Percentiles rank a stretch among this genome's conserved stretches.
Evolutionary conservation across 257 asterid species (phyloP).

Genomic region (Penstemon davidsonii): DNA sequence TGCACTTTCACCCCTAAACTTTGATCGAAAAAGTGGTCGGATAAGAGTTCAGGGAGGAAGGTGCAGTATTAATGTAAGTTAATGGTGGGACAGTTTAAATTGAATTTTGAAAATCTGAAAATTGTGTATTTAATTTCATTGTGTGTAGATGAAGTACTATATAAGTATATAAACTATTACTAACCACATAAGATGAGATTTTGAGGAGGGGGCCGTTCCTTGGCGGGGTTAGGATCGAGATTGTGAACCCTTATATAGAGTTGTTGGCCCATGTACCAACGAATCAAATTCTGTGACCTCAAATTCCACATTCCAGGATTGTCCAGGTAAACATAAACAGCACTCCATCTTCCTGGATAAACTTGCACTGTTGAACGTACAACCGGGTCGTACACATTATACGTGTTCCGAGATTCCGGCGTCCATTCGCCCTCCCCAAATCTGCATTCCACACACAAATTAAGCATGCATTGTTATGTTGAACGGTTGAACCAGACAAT

Average conservation of each 20-base stretch:
- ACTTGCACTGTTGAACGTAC: slow-evolving; percentile 48
- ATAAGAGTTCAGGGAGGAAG: neutral
- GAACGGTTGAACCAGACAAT: too few species aligned
- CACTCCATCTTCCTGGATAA: slow-evolving; percentile 38
- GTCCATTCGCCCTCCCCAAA: slow-evolving; percentile 55
- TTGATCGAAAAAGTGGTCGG: too few species aligned
- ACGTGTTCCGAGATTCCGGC: slow-evolving; percentile 32
- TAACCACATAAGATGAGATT: slow-evolving; percentile 39
- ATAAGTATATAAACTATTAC: neutral
- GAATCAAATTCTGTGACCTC: slow-evolving; percentile 40
- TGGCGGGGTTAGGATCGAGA: slow-evolving; percentile 40
- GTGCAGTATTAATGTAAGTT: too few species aligned
- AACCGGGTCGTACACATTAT: slow-evolving; percentile 47
- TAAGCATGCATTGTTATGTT: too few species aligned
- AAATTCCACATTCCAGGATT: slow-evolving; percentile 47
- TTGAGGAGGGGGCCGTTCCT: slow-evolving; percentile 41
- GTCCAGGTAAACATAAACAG: slow-evolving; percentile 38
- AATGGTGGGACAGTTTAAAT: too few species aligned
- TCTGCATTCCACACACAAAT: slow-evolving; percentile 16
- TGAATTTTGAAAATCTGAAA: too few species aligned
- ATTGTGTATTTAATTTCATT: too few species aligned
- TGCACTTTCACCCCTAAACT: too few species aligned
- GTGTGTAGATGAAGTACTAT: neutral
- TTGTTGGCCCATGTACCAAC: slow-evolving; percentile 46
- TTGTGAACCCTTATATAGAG: slow-evolving; percentile 43